Evolutionary conservation across 108 stramenopile species (phyloP), one percentile per base, ranked within the genome.

Genomic region (Cyclotella choctawhatcheeana): DNA sequence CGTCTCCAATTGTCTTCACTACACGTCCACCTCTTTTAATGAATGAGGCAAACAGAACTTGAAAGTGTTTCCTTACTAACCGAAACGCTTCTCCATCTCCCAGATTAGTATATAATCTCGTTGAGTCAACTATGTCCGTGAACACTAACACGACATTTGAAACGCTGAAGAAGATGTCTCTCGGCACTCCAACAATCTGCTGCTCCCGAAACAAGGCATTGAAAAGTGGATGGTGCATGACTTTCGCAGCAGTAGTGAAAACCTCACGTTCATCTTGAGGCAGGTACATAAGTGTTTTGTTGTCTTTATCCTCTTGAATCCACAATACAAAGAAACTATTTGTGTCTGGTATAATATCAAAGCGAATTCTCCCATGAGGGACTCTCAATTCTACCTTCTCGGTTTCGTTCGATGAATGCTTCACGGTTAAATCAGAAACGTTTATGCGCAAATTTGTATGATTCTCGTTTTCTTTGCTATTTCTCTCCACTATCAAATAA

Each of bases 1-100:
- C 69, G 50, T 76, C 78, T 37, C 78, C 78, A 48, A 83, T 55
- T 5, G 82, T 79, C 56, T 83, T 74, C 25, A 63, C 68, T 2
- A 64, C 69, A 45, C 68, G 64, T 0, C 44, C 56, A 3, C 65
- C 65, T 43, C 64, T 44, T 58, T 72, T 69, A 59, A 74, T 72
- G 43, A 81, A 81, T 13, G 74, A 62, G 22, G 67, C 58, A 61
- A 73, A 83, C 4, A 74, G 43, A 25, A 79, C 82, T 68, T 79
- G 66, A 66, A 83, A 83, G 37, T 83, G 77, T 29, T 75, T 56
- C 18, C 67, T 16, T 30, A 83, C 76, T 29, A 79, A 14, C 35
- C 66, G 30, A 5, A 62, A 69, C 4, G 61, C 58, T 63, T 61
- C 64, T 25, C 70, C 67, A 43, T 60, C 53, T n/a, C 62, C 69